A percentile compares a stretch with the other conserved stretches of the same genome.
These are phyloP conservation scores for Kuraishia piskuri DNA, from an alignment of 805 yeast species.

Conservation along the genomic window DNA sequence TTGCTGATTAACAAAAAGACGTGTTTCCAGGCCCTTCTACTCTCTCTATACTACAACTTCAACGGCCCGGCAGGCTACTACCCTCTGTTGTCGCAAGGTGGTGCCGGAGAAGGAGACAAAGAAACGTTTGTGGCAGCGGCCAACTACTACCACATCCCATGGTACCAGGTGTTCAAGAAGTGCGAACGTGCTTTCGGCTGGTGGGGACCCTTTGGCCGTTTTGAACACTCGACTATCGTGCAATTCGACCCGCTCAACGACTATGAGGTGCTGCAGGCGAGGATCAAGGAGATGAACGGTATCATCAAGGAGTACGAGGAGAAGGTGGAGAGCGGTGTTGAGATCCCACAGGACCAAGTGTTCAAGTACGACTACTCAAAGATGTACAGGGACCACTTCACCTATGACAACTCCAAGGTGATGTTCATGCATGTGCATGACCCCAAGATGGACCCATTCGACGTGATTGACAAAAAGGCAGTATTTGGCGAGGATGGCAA, in stretches of 20 bases:
- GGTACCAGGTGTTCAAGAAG: slow-evolving; percentile 43
- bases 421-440: slow-evolving; percentile 40
- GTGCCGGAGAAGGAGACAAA: slow-evolving; percentile 71
- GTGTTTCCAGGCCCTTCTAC: slow-evolving; percentile 48
- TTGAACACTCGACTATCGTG: slow-evolving; percentile 25
- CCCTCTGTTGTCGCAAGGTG: slow-evolving; percentile 51
- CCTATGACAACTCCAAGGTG: slow-evolving; percentile 18
- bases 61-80: slow-evolving; percentile 55
- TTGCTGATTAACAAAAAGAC: slow-evolving; percentile 46
- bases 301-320: slow-evolving; percentile 11
- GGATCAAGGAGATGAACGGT: slow-evolving; percentile 11
- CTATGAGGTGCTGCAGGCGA: slow-evolving; percentile 17
- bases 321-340: not conserved
- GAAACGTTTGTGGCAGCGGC: slow-evolving; percentile 73
- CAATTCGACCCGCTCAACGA: slow-evolving; percentile 26
- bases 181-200: slow-evolving; percentile 24
- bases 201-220: slow-evolving; percentile 20
- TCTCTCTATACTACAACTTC: slow-evolving; percentile 57
- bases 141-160: slow-evolving; percentile 35
- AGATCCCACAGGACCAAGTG: slow-evolving; percentile 10
- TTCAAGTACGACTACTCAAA: slow-evolving; percentile 19
- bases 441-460: slow-evolving; percentile 49
- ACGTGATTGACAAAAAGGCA: slow-evolving; percentile 17
- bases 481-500: slow-evolving; percentile 20
- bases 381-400: slow-evolving; percentile 17